Percentiles rank a stretch among this genome's conserved stretches.
phyloP scores from a whole-genome alignment of 1,284 basidiomycete species.

The Dichomitus squalens region DNA sequence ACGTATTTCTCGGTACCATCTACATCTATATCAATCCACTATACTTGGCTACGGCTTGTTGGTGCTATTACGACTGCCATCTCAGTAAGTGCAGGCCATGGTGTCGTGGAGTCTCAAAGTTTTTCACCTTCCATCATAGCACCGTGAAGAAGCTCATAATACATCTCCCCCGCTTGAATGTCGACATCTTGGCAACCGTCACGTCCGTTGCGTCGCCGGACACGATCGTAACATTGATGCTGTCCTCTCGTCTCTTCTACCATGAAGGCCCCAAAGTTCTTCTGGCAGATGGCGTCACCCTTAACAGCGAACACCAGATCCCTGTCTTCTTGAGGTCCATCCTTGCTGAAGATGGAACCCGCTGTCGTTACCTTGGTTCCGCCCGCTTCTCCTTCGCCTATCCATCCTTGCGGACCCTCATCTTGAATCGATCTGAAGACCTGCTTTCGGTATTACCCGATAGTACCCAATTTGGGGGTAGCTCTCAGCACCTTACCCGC shows the following conservation, averaged over 20 bases:
- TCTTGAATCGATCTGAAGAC: neutral
- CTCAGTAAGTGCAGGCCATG: neutral
- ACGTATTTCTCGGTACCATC: neutral
- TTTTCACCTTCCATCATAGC: neutral
- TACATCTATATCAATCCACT: neutral
- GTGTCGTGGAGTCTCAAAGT: neutral
- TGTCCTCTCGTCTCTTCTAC: slow-evolving; percentile 4
- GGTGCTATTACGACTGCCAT: neutral
- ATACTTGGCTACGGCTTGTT: neutral
- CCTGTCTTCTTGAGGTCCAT: slow-evolving; percentile 1
- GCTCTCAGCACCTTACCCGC: neutral
- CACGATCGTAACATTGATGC: slow-evolving; percentile 3
- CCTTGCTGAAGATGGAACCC: slow-evolving; percentile 3
- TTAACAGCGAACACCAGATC: neutral
- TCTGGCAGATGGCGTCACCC: neutral
- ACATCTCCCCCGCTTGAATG: neutral
- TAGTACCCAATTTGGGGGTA: neutral
- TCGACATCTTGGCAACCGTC: neutral
- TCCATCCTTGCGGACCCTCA: neutral
- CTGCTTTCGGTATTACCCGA: neutral
- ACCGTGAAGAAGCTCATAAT: neutral
- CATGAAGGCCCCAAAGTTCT: slow-evolving; percentile 8
- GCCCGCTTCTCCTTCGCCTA: neutral
- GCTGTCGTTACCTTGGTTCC: neutral
- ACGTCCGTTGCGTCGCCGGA: neutral